These are phyloP conservation scores for Gentiana macrophylla DNA, from an alignment of 257 asterid species.

Conservation along the genomic window DNA sequence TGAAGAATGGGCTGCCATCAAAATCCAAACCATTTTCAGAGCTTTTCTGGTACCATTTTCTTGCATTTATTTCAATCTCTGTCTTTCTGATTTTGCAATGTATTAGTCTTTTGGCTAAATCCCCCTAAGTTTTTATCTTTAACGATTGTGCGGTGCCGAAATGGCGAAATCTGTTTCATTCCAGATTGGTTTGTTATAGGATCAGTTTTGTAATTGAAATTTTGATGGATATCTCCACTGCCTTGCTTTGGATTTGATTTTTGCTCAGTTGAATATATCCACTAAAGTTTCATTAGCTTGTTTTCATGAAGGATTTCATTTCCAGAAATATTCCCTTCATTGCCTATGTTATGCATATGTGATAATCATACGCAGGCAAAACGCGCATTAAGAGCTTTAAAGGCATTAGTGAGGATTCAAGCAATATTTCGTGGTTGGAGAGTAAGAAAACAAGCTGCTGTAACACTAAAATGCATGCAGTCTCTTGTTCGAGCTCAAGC, in stretches of 20 bases:
- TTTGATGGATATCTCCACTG: no score
- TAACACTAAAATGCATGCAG: slow-evolving; percentile 84
- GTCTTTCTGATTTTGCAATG: no score
- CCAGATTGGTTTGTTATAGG: no score
- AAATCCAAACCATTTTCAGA: slow-evolving; percentile 74
- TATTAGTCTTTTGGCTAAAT: no score
- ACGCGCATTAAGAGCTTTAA: slow-evolving; percentile 83
- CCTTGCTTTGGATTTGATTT: no score
- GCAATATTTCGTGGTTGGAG: slow-evolving; percentile 87
- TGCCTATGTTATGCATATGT: background rate
- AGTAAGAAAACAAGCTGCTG: slow-evolving; percentile 80
- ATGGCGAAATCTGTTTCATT: no score
- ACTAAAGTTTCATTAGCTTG: background rate
- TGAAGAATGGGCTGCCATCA: slow-evolving; percentile 83
- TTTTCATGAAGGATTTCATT: background rate
- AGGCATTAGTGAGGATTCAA: slow-evolving; percentile 81
- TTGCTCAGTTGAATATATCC: no score
- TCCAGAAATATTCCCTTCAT: background rate
- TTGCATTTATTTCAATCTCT: background rate
- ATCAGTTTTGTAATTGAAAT: no score
- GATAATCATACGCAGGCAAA: slow-evolving; percentile 43
- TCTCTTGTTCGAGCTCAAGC: slow-evolving; percentile 84
- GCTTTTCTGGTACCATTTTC: slow-evolving; percentile 57
- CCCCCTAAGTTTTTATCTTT: no score
- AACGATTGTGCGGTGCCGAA: no score